These are phyloP conservation scores for Austroboletus novae-zelandiae DNA, from an alignment of 1,284 basidiomycete genomes.

Conservation along the genomic window DNA sequence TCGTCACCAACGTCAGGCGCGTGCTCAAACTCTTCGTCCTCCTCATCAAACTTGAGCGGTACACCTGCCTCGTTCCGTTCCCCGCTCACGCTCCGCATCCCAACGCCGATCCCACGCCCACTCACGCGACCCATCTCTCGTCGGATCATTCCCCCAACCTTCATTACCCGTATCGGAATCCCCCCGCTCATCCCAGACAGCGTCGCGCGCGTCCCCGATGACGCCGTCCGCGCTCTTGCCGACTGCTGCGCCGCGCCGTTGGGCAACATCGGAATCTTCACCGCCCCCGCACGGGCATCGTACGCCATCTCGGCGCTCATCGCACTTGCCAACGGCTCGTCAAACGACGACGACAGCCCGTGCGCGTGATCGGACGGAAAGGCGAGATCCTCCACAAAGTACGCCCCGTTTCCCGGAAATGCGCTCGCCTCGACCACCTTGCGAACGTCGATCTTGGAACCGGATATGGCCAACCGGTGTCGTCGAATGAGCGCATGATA, in stretches of 20 bases:
- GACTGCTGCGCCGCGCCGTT: constrained; percentile 42
- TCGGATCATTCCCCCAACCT: constrained; percentile 58
- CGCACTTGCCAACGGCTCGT: constrained; percentile 74
- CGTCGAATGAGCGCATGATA: constrained; percentile 76
- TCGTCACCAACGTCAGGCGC: neutral
- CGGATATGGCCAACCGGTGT: constrained; percentile 60
- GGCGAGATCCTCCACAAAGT: constrained; percentile 55
- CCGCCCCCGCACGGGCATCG: constrained; percentile 41
- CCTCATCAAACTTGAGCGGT: constrained; percentile 69
- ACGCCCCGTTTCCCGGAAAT: constrained; percentile 39
- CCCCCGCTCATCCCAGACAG: constrained; percentile 30
- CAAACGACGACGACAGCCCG: constrained; percentile 55
- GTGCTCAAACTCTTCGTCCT: constrained; percentile 57
- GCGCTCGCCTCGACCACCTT: constrained; percentile 67
- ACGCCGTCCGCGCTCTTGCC: constrained; percentile 1
- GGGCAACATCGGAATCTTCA: constrained; percentile 71
- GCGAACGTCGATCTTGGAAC: constrained; percentile 65
- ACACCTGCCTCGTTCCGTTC: constrained; percentile 28
- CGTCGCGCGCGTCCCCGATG: constrained; percentile 15
- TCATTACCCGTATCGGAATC: constrained; percentile 58
- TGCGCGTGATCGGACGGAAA: constrained; percentile 34
- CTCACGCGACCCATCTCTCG: constrained; percentile 51
- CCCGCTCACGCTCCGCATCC: neutral
- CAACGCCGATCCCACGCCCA: constrained; percentile 1
- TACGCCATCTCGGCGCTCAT: constrained; percentile 64